phyloP scores from a whole-genome alignment of 176 grass and related monocot genomes.

The Hyparrhenia diplandra region DNA sequence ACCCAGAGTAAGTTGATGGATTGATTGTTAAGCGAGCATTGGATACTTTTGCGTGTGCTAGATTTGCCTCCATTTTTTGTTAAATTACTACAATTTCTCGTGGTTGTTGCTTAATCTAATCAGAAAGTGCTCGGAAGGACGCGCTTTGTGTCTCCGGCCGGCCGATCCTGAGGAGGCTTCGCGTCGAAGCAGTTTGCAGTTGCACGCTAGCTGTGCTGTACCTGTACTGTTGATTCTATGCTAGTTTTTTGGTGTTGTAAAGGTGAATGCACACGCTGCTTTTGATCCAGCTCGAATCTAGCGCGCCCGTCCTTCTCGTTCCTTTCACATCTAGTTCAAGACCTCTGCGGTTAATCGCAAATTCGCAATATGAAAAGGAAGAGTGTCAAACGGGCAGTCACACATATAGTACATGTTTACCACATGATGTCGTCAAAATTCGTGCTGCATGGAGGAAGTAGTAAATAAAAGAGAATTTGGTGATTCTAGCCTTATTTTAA shows the following conservation, averaged over 20 bases:
- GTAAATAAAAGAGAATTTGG: too few relatives aligned
- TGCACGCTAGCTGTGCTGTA: conserved; percentile 27
- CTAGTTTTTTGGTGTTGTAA: conserved; percentile 41
- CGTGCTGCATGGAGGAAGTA: too few relatives aligned
- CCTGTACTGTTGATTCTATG: conserved; percentile 1
- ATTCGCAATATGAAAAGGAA: background rate
- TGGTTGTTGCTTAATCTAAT: conserved; percentile 39
- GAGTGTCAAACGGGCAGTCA: background rate
- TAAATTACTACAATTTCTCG: background rate
- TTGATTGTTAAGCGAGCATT: conserved; percentile 24
- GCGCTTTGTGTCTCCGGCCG: conserved; percentile 49
- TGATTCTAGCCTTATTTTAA: too few relatives aligned
- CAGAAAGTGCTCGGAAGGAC: conserved; percentile 27
- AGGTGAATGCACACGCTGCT: conserved; percentile 20
- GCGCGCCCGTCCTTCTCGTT: background rate
- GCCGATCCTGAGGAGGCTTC: conserved; percentile 27
- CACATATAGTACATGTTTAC: too few relatives aligned
- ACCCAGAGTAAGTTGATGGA: conserved; percentile 20
- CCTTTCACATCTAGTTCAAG: background rate
- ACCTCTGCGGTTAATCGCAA: background rate
- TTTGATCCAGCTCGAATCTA: conserved; percentile 29
- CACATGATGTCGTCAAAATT: too few relatives aligned
- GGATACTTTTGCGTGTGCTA: conserved; percentile 45
- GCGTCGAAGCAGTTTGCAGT: conserved; percentile 20
- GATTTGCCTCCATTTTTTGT: conserved; percentile 26